Percentiles rank a stretch among this genome's conserved stretches.
Conservation (phyloP, 768 basidiomycete species). For the Albatrellus ellisii region DNA sequence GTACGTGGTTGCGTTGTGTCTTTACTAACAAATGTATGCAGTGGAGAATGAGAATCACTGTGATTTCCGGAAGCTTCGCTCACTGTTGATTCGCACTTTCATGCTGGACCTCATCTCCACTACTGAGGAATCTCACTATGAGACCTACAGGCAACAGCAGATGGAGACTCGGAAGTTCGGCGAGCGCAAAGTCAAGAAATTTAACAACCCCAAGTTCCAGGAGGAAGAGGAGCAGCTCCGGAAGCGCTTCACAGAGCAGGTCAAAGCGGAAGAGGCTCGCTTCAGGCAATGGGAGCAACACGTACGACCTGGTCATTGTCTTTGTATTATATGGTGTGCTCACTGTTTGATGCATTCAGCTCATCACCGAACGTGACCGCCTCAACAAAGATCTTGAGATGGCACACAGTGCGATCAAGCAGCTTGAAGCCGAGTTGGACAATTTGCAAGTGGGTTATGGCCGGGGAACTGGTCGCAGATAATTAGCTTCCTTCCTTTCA, state of each 20-base stretch:
- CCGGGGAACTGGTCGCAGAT: constrained; percentile 57
- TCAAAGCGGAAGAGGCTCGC: constrained; percentile 94
- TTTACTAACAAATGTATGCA: constrained; percentile 17
- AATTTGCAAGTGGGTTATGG: constrained; percentile 79
- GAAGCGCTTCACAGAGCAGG: constrained; percentile 98
- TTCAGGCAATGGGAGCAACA: constrained; percentile 99
- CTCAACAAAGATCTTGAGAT: constrained; percentile 97
- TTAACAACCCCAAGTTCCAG: constrained; percentile 99
- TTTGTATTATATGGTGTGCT: background rate
- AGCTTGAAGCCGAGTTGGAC: constrained; percentile 83
- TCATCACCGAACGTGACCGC: constrained; percentile 95
- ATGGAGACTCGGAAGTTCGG: constrained; percentile 99
- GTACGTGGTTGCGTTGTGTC: background rate
- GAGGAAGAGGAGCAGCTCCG: constrained; percentile 96
- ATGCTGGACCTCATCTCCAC: constrained; percentile 97
- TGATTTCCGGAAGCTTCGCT: constrained; percentile 96
- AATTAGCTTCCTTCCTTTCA: constrained; percentile 4
- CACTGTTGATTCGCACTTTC: constrained; percentile 90
- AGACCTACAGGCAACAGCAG: constrained; percentile 94
- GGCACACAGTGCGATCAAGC: constrained; percentile 86
- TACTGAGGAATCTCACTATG: constrained; percentile 93
- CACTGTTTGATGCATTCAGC: constrained; percentile 32
- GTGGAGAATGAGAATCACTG: constrained; percentile 99
- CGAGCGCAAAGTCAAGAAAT: constrained; percentile 95
- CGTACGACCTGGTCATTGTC: constrained; percentile 32